Conservation (phyloP, 306 rosid species). For the Abrus pulchellus region DNA sequence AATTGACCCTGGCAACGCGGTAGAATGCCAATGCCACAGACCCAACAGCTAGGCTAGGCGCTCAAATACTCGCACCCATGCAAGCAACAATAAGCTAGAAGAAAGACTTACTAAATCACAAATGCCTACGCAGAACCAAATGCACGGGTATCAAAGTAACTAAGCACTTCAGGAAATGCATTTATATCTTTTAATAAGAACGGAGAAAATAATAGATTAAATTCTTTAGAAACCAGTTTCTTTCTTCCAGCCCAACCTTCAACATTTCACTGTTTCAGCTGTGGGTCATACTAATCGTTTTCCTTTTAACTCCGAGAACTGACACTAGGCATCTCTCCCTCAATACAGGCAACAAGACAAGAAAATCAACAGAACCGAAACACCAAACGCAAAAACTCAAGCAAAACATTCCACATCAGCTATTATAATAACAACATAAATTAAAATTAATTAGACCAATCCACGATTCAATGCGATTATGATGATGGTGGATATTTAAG, state of each 20-base stretch:
- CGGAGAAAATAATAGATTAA: not conserved
- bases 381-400: not conserved
- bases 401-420: not conserved
- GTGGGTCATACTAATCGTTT: not conserved
- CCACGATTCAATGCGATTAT: not conserved
- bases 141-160: not conserved
- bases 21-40: constrained; percentile 50
- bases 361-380: constrained; percentile 6
- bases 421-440: not conserved
- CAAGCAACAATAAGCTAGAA: constrained; percentile 53
- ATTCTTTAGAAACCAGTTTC: not conserved
- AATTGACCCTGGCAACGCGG: constrained; percentile 42
- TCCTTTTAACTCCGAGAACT: not conserved
- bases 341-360: not conserved
- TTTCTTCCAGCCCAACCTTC: not conserved
- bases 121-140: constrained; percentile 29
- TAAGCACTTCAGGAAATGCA: not conserved
- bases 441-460: not conserved
- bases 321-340: not conserved
- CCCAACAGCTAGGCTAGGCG: constrained; percentile 45
- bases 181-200: not conserved
- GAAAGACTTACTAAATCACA: constrained; percentile 35
- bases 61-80: constrained; percentile 46
- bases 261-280: not conserved
- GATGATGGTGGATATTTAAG: not conserved